phyloP scores from a whole-genome alignment of 225 moss, liverwort and hornwort genomes.

The Marchantia paleacea region DNA sequence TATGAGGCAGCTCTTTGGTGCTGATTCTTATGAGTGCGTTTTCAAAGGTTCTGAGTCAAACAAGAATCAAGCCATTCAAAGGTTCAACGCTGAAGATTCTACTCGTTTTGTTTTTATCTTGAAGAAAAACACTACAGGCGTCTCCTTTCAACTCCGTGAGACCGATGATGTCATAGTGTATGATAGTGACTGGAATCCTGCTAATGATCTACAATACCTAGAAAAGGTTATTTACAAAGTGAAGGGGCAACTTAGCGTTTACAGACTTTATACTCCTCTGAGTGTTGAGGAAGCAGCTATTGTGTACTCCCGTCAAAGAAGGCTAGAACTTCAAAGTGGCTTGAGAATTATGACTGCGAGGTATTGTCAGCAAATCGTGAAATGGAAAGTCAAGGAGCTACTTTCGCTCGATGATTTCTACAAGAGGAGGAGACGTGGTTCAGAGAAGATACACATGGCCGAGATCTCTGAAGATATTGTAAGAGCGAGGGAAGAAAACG shows the following conservation, averaged over 20 bases:
- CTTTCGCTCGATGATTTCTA: slow-evolving; percentile 22
- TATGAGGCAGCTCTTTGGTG: slow-evolving; percentile 33
- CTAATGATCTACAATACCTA: slow-evolving; percentile 42
- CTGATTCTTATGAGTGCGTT: slow-evolving; percentile 39
- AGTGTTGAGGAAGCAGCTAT: slow-evolving; percentile 44
- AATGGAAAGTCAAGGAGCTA: slow-evolving; percentile 41
- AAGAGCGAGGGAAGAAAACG: not conserved
- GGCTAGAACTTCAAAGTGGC: slow-evolving; percentile 22
- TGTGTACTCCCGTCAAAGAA: slow-evolving; percentile 26
- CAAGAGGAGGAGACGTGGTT: not conserved
- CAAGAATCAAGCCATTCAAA: slow-evolving; percentile 33
- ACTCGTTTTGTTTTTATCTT: slow-evolving; percentile 35
- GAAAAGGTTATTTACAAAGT: slow-evolving; percentile 33
- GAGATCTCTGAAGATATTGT: not conserved
- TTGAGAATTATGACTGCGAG: slow-evolving; percentile 30
- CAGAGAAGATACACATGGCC: slow-evolving; percentile 12
- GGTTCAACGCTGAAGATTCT: slow-evolving; percentile 44
- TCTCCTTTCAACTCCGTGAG: slow-evolving; percentile 36
- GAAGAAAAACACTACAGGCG: slow-evolving; percentile 29
- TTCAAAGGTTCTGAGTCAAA: slow-evolving; percentile 8
- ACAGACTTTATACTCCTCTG: slow-evolving; percentile 37
- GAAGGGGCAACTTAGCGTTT: slow-evolving; percentile 27
- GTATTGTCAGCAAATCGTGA: slow-evolving; percentile 38
- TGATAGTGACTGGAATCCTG: slow-evolving; percentile 47
- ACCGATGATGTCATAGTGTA: slow-evolving; percentile 40